Base-by-base conservation (phyloP, 306 rosid species). In the Prunus mira region DNA sequence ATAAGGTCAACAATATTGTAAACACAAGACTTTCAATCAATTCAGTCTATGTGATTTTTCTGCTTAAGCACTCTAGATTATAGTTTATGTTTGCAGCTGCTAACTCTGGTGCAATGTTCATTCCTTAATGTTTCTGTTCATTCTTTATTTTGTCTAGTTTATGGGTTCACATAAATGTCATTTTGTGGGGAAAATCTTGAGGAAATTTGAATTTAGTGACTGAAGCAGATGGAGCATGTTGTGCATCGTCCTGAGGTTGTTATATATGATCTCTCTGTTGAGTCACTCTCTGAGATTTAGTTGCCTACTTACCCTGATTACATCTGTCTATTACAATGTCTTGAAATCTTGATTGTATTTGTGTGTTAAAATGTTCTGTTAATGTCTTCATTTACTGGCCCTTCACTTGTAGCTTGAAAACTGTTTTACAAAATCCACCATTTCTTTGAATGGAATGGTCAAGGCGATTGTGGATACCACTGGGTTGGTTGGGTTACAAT, bases 1-100 rank as follows among this genome's bases (percentile, higher is more conserved):
- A 82, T 85, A 79, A 88, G 96, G 96, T 90, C 63, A 84, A 84
- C 60, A 9, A 62, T 71, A 3, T 32, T 12, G 20, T 58, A 3
- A 22, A n/a, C 28, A 12, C n/a, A 17, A n/a, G 6, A 13, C 64
- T 2, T 81, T 71, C 19, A 14, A 7, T 25, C 58, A 12, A n/a
- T 57, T 80, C 43, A 14, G 6, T 22, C 3, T 54, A 28, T 18
- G 15, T 15, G 27, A 22, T 28, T 14, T 25, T 19, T 50, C 41
- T 34, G 0, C 41, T 34, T 34, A 38, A 52, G 56, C 15, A 5
- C 19, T 69, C 12, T 57, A 19, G 47, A 67, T 24, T 5, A 0
- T 27, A 66, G 24, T 66, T 54, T 17, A 22, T 24, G 12, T 18
- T 22, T 8, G 62, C n/a, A 54, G 18, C 9, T 14, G 2, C 73